phyloP scores from a whole-genome alignment of 306 rosid species.

The Chamaecrista fasciculata region DNA sequence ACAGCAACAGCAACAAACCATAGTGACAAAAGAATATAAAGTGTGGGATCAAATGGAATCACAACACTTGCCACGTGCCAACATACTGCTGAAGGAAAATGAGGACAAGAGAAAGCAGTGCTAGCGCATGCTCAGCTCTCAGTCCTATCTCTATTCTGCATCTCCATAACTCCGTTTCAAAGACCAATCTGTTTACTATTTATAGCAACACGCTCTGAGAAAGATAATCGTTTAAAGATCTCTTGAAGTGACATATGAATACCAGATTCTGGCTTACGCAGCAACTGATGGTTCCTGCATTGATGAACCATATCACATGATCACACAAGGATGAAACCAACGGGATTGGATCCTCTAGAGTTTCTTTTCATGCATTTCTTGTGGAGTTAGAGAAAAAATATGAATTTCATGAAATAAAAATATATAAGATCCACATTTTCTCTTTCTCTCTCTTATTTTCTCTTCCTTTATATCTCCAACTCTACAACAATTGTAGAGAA shows the following conservation, averaged over 20 bases:
- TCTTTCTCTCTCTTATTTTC: too few relatives aligned
- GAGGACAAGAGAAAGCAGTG: background rate
- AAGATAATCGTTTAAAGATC: slow-evolving; percentile 8
- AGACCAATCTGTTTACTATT: background rate
- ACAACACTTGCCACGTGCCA: background rate
- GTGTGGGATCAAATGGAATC: background rate
- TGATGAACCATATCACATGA: slow-evolving; percentile 9
- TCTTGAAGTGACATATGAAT: slow-evolving; percentile 1
- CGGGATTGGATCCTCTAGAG: too few relatives aligned
- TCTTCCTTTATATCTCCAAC: too few relatives aligned
- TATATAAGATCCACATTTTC: too few relatives aligned
- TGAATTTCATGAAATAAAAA: too few relatives aligned
- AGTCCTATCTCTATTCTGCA: background rate
- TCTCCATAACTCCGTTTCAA: background rate
- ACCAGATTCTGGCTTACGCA: slow-evolving; percentile 45
- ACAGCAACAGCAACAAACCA: background rate
- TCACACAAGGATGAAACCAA: background rate
- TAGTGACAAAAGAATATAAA: background rate
- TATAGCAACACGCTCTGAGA: slow-evolving; percentile 18
- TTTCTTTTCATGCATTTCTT: too few relatives aligned
- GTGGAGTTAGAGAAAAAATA: too few relatives aligned
- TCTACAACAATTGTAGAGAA: too few relatives aligned
- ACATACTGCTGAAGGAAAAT: background rate
- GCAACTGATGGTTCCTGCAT: slow-evolving; percentile 82
- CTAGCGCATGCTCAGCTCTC: background rate